Conservation (phyloP, 768 basidiomycete species). For the Hortiboletus campestris region DNA sequence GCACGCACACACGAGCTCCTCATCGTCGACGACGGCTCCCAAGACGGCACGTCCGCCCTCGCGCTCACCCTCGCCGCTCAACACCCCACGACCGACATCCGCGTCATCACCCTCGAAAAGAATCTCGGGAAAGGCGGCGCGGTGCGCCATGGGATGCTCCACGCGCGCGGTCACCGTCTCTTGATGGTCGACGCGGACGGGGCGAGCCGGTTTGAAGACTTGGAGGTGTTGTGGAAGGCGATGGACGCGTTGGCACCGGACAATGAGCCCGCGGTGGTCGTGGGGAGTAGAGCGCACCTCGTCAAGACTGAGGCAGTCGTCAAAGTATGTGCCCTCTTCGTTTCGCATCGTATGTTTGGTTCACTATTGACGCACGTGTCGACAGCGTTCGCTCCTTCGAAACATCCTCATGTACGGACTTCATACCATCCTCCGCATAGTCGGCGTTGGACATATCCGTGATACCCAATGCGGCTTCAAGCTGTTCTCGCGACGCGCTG, state of each 20-base stretch:
- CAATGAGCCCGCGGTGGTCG: constrained; percentile 59
- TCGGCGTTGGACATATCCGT: constrained; percentile 86
- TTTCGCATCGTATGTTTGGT: not conserved
- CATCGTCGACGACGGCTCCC: constrained; percentile 88
- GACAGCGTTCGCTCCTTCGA: constrained; percentile 80
- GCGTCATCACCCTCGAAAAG: constrained; percentile 70
- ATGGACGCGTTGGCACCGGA: constrained; percentile 62
- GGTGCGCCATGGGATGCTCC: constrained; percentile 87
- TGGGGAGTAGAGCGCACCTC: constrained; percentile 91
- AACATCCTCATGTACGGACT: constrained; percentile 94
- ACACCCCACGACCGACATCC: constrained; percentile 59
- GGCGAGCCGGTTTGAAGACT: constrained; percentile 82
- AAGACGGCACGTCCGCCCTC: constrained; percentile 65
- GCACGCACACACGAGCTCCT: constrained; percentile 74
- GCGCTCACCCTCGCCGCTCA: constrained; percentile 64
- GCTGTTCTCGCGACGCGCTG: constrained; percentile 82
- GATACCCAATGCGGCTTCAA: constrained; percentile 99
- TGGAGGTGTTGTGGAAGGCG: constrained; percentile 72
- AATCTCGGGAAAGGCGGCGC: constrained; percentile 95
- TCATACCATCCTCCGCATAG: constrained; percentile 82
- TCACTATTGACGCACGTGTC: not conserved
- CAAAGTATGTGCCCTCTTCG: constrained; percentile 49
- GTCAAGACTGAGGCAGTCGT: constrained; percentile 92
- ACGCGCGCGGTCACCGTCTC: constrained; percentile 70
- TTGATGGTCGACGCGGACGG: constrained; percentile 96